Evolutionary conservation across 2,329 filamentous ascomycete species (phyloP).

Genomic region (Xylariales sp.): DNA sequence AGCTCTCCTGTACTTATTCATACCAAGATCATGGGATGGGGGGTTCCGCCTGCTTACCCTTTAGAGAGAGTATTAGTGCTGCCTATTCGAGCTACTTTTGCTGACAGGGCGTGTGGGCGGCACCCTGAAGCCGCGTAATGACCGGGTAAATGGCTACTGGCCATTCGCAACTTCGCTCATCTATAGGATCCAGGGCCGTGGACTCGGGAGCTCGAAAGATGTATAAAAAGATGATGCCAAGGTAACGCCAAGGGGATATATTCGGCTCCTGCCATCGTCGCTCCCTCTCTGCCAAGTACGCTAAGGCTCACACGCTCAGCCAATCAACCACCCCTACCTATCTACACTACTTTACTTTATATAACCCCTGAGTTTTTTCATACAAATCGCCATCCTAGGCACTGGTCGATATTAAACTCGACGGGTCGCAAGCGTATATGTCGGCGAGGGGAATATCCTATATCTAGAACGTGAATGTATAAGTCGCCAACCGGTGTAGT

Average conservation of each 20-base stretch:
- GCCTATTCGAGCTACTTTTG: slow-evolving; percentile 4
- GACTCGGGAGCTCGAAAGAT: no score
- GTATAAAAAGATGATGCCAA: slow-evolving; percentile 10
- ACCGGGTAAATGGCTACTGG: no score
- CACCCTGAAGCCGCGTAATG: neutral
- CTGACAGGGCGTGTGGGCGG: slow-evolving; percentile 8
- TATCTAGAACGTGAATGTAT: slow-evolving; percentile 23
- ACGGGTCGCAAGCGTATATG: slow-evolving; percentile 4
- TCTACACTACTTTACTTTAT: no score
- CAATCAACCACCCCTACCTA: neutral
- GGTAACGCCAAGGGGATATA: slow-evolving; percentile 10
- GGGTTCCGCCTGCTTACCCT: neutral
- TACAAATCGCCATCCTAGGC: no score
- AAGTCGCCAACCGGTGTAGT: neutral
- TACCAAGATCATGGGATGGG: neutral
- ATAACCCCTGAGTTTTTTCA: no score
- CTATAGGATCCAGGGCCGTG: no score
- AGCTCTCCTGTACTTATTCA: no score
- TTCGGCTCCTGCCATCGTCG: neutral
- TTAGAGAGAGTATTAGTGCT: neutral
- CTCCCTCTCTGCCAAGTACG: neutral
- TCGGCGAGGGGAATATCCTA: slow-evolving; percentile 16
- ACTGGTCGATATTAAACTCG: no score
- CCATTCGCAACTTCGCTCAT: no score
- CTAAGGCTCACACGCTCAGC: neutral